Percentiles rank a stretch among this genome's conserved stretches.
Evolutionary conservation across 306 rosid genomes (phyloP).

Genomic region (Gynostemma pentaphyllum): DNA sequence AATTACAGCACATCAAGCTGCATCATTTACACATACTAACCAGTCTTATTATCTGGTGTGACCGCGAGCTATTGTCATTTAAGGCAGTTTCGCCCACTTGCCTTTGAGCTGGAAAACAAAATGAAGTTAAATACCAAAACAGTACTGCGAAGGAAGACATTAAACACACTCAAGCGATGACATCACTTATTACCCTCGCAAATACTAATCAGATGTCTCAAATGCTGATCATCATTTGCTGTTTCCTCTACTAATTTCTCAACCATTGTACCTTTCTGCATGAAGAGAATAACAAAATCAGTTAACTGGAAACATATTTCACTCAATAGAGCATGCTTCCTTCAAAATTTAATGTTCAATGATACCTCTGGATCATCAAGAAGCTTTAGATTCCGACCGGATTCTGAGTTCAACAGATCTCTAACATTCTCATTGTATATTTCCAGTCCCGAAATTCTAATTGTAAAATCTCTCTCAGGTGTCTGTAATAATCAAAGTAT

Average conservation of each 20-base stretch:
- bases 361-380: slow-evolving; percentile 94
- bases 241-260: slow-evolving; percentile 96
- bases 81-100: slow-evolving; percentile 99
- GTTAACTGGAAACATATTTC: slow-evolving; percentile 1
- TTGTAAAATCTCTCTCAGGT: slow-evolving; percentile 76
- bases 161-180: not conserved
- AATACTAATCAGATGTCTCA: slow-evolving; percentile 80
- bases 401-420: slow-evolving; percentile 83
- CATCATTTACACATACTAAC: slow-evolving; percentile 23
- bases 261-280: slow-evolving; percentile 96
- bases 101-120: slow-evolving; percentile 72
- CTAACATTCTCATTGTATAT: slow-evolving; percentile 93
- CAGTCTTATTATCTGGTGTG: slow-evolving; percentile 97
- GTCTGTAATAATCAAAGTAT: slow-evolving; percentile 38
- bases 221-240: slow-evolving; percentile 72
- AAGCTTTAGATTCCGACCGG: slow-evolving; percentile 86
- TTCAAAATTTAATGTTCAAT: not conserved
- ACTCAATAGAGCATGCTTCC: not conserved
- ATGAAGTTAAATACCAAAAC: not conserved
- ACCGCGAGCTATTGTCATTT: slow-evolving; percentile 89
- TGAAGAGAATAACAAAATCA: slow-evolving; percentile 3
- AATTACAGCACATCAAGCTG: not conserved
- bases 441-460: slow-evolving; percentile 92
- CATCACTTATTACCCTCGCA: slow-evolving; percentile 63
- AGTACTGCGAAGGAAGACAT: not conserved